Evolutionary conservation across 164 flowering plant genomes (phyloP).

Genomic region (Euptelea pleiosperma): DNA sequence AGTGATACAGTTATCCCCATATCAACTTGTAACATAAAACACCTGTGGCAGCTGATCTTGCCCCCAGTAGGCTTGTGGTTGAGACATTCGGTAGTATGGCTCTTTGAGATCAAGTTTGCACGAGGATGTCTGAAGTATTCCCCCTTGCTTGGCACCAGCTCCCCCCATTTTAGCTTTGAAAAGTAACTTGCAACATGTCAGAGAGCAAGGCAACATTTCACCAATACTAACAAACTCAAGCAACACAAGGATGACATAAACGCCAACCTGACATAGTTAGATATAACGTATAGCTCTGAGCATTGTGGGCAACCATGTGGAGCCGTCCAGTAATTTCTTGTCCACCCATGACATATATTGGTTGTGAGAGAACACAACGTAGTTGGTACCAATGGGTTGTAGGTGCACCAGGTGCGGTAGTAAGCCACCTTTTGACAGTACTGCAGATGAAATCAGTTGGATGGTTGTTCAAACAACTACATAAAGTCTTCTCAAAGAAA

Average conservation of each 20-base stretch:
- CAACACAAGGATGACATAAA: background rate
- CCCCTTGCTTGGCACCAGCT: constrained; percentile 93
- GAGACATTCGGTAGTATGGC: constrained; percentile 97
- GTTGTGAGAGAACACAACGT: constrained; percentile 91
- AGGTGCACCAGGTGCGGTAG: constrained; percentile 95
- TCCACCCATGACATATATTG: constrained; percentile 96
- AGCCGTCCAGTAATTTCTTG: constrained; percentile 90
- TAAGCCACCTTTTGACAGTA: constrained; percentile 85
- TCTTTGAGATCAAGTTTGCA: constrained; percentile 95
- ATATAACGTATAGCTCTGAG: constrained; percentile 90
- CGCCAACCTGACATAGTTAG: constrained; percentile 77
- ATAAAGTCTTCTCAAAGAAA: no score
- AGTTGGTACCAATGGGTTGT: constrained; percentile 99
- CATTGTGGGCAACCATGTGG: constrained; percentile 86
- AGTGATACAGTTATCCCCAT: background rate
- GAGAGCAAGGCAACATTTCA: background rate
- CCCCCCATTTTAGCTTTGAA: constrained; percentile 98
- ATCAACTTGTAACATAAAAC: background rate
- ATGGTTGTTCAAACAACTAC: no score
- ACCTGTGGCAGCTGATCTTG: constrained; percentile 96
- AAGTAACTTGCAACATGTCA: constrained; percentile 13
- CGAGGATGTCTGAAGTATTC: constrained; percentile 77
- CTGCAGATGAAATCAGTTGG: constrained; percentile 34
- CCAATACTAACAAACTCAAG: background rate
- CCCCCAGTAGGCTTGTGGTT: constrained; percentile 74